Evolutionary conservation across 148 eudicot genomes (phyloP), one percentile per base, ranked within the genome.

Genomic region (Chenopodium album): DNA sequence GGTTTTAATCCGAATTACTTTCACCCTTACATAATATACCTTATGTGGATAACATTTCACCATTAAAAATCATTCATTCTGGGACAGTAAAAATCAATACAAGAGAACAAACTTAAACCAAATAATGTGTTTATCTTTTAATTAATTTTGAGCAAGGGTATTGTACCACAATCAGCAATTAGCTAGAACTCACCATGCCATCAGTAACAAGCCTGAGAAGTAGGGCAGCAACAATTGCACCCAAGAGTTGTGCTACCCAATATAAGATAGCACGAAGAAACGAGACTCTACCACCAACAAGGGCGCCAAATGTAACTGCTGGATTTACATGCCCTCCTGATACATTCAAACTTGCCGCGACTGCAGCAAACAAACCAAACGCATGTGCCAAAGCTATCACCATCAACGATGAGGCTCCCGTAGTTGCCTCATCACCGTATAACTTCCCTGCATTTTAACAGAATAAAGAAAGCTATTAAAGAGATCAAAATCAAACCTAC

Each of bases 261-360:
- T 92, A 95, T 84, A 87, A 91, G 56, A 95, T 3, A 32, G 98
- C 98, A 17, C 98, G 93, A 23, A 95, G 71, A 8, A 93, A 32
- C 6, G 98, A 92, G 62, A 95, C 68, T 73, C 98, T 84, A 9
- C 98, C 98, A 1, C 98, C 98, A 1, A 95, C 94, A 1, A 95
- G 88, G 2, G 99, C 93, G 34, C 98, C 99, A 20, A 95, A 88
- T 17, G 99, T 93, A 75, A 95, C 92, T 0, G 99, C 98, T 0
- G 99, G 99, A 72, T 95, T 95, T 3, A 90, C 84, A 46, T 95
- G 99, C 2, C 99, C 98, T 0, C 98, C 97, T 14, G 98, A 94
- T 7, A 92, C 89, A 79, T 95, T 95, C 78, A 92, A 78, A 83
- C 97, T 90, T 2, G 98, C 77, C 0, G 99, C 90, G 68, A 93